phyloP scores from a whole-genome alignment of 768 basidiomycete species.

The Mycena albidolilacea region DNA sequence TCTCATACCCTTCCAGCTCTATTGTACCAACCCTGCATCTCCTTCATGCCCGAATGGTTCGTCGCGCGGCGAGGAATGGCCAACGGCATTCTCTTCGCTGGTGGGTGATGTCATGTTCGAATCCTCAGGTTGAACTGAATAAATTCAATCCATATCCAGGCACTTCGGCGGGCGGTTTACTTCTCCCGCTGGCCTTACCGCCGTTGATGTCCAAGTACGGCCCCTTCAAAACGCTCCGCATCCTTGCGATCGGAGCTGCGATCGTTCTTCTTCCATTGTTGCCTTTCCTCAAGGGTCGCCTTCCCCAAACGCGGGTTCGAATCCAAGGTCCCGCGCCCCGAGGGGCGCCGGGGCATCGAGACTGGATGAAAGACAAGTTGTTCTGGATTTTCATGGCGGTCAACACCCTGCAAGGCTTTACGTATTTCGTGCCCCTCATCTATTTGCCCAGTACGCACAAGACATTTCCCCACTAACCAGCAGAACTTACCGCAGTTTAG shows the following conservation, averaged over 20 bases:
- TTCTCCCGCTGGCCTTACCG: slow-evolving; percentile 47
- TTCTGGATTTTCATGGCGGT: slow-evolving; percentile 43
- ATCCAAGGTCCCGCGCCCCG: slow-evolving; percentile 18
- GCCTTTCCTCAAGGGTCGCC: slow-evolving; percentile 45
- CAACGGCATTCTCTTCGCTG: slow-evolving; percentile 51
- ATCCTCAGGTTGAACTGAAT: neutral
- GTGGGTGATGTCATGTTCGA: slow-evolving; percentile 22
- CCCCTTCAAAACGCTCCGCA: slow-evolving; percentile 42
- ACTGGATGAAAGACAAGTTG: slow-evolving; percentile 37
- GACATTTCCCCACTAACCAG: neutral
- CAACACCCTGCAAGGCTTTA: slow-evolving; percentile 47
- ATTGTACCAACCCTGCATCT: slow-evolving; percentile 45
- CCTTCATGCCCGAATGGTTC: slow-evolving; percentile 52
- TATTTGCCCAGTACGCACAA: slow-evolving; percentile 45
- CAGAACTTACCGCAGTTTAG: slow-evolving; percentile 19
- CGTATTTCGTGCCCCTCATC: slow-evolving; percentile 45
- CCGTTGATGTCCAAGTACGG: slow-evolving; percentile 45
- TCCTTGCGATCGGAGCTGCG: slow-evolving; percentile 40
- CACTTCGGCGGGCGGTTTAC: slow-evolving; percentile 45
- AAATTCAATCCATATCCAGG: slow-evolving; percentile 28
- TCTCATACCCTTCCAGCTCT: slow-evolving; percentile 36
- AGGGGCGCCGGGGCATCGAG: slow-evolving; percentile 1
- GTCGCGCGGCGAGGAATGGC: slow-evolving; percentile 48
- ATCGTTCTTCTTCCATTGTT: slow-evolving; percentile 41
- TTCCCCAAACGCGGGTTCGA: slow-evolving; percentile 40